Base-by-base conservation (phyloP, 75 land plant genomes). In the Pinus taeda region DNA sequence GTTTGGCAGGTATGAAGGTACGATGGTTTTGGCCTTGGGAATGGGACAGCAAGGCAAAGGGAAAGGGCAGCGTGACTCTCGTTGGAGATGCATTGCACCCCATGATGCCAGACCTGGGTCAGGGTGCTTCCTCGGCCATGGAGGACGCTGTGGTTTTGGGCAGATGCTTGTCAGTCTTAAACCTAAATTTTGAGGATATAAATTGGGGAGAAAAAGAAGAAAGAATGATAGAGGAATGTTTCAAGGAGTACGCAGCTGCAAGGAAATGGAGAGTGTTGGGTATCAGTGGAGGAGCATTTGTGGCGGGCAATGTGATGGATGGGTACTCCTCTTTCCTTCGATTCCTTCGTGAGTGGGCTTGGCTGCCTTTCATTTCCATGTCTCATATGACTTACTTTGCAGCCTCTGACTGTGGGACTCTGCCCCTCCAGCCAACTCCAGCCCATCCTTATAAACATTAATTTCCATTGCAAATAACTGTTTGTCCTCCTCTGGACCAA, bases 21-120 rank as follows among this genome's bases (percentile, higher is more conserved):
- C 5, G 79, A 74, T 73, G 82, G 71, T 18, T 87, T 39, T 60
- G 53, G 77, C 84, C 86, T 13, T 83, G 83, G 83, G 39, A 70
- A 18, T 21, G 83, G 39, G 15, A 76, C 0, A 30, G 62, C 2
- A 66, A 73, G 15, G 42, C 57, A 2, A 20, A 70, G 13, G 15
- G 70, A 61, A 55, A 57, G n/a, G 82, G 83, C 18, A 55, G 60
- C 30, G 85, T 85, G 59, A 81, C 88, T 4, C 81, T 83, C 39
- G 91, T 91, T 12, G 91, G 92, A 7, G 92, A 90, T 37, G 92
- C 92, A 4, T 56, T 89, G 82, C 92, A 90, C 71, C 92, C 88
- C 15, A 83, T 86, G 82, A 88, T 91, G 3, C 92, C 92, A 18
- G 87, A 90, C 71, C 76, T 90, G 17, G 90, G 85, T 20, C 93